Evolutionary conservation across 2,329 filamentous ascomycete species (phyloP), one percentile per base, ranked within the genome.

Genomic region (Fusarium tupiense): DNA sequence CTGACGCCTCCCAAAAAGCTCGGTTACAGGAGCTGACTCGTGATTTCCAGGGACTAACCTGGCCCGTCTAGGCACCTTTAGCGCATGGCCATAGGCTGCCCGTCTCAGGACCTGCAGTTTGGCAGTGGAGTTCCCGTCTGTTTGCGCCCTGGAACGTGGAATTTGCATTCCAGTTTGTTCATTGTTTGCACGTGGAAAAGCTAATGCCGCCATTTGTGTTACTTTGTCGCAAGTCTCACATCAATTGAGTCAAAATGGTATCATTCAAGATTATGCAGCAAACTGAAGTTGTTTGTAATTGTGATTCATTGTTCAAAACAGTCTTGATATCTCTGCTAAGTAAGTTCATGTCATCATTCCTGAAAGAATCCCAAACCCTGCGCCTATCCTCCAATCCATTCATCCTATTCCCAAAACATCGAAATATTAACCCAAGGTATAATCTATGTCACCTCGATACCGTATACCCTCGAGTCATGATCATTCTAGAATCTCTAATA

Each of bases 401-500:
- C 50, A 29, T 40, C 35, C 14, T 13, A n/a, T 53, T 37, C 43
- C 52, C 54, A 62, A 46, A 44, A 53, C 40, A 50, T 69, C 38
- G 31, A 54, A 49, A 50, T 29, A 66, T 72, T 54, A 72, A 41
- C 63, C 24, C 33, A 35, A 35, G 33, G 33, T 60, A 33, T 52
- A 52, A 61, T 46, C 10, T 50, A 33, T 49, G 58, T 61, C 69
- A 61, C 66, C 61, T 69, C 64, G 62, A 73, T 75, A 41, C 44
- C 72, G 54, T 74, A 13, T 74, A 38, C 72, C 33, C 57, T 74
- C 69, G 57, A 69, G 64, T 26, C 46, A 43, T 70, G 72, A 52
- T 46, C 54, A 47, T 41, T 59, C 40, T 40, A 71, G 47, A 44
- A 61, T 74, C 20, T 64, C 49, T 68, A 72, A 49, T 53, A 35